phyloP scores from a whole-genome alignment of 1,284 basidiomycete species.

The Apiotrichum sp. region DNA sequence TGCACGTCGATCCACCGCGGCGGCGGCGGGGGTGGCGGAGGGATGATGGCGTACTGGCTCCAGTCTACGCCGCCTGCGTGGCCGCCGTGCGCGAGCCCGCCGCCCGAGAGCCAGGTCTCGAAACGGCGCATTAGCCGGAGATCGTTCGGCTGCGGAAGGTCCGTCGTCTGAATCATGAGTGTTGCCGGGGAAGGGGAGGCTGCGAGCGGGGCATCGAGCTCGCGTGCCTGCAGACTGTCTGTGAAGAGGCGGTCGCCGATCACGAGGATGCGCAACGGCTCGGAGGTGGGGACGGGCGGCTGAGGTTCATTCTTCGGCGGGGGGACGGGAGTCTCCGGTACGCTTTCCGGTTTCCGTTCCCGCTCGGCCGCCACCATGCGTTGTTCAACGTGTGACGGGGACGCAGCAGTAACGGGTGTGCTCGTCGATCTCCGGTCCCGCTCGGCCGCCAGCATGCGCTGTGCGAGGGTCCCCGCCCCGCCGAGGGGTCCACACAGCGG shows the following conservation, averaged over 20 bases:
- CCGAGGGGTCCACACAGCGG: conserved; percentile 29
- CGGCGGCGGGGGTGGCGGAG: neutral
- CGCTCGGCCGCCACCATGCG: neutral
- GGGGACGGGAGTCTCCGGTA: neutral
- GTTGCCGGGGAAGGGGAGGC: conserved; percentile 7
- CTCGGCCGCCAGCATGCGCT: conserved; percentile 11
- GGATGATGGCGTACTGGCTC: neutral
- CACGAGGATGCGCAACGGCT: conserved; percentile 59
- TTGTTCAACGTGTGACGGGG: neutral
- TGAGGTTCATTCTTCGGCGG: neutral
- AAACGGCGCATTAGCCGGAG: conserved; percentile 38
- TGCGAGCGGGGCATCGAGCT: conserved; percentile 46
- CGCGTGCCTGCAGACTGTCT: conserved; percentile 78
- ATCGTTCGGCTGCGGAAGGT: conserved; percentile 38
- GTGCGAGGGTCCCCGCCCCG: conserved; percentile 4
- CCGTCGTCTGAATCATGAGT: conserved; percentile 34
- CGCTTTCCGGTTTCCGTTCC: neutral
- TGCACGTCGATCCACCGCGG: neutral
- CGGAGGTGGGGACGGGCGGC: neutral
- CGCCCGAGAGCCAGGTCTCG: conserved; percentile 30
- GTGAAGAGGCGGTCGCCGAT: conserved; percentile 89
- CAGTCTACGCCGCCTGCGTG: conserved; percentile 17
- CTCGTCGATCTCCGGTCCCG: neutral
- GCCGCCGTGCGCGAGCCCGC: conserved; percentile 10
- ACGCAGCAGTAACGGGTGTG: neutral